phyloP scores from a whole-genome alignment of 176 grass and related monocot species.

The Lolium multiflorum region DNA sequence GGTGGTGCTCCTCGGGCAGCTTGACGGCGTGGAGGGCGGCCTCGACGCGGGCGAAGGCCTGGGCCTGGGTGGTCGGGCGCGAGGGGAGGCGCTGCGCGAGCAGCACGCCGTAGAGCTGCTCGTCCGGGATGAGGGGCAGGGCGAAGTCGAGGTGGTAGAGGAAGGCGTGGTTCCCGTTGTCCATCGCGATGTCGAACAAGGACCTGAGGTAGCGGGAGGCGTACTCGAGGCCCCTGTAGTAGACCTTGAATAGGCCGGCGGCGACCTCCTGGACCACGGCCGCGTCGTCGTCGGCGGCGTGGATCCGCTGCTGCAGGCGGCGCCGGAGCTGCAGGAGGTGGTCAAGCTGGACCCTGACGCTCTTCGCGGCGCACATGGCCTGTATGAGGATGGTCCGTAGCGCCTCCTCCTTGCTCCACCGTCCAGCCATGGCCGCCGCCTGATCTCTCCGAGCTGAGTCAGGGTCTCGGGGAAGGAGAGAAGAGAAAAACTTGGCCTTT shows the following conservation, averaged over 20 bases:
- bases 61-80: not conserved
- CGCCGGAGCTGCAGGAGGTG: not conserved
- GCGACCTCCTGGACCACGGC: not conserved
- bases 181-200: not conserved
- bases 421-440: too few species aligned
- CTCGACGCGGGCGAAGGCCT: not conserved
- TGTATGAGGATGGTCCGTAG: not conserved
- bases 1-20: not conserved
- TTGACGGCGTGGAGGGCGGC: not conserved
- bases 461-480: too few species aligned
- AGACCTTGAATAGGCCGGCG: not conserved
- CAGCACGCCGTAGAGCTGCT: not conserved
- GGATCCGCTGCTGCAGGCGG: not conserved
- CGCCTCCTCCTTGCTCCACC: not conserved
- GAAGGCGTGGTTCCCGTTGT: not conserved
- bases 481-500: too few species aligned
- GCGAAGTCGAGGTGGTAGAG: not conserved
- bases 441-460: too few species aligned
- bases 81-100: not conserved
- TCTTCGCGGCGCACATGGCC: constrained; percentile 1
- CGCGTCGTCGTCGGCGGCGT: not conserved
- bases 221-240: not conserved
- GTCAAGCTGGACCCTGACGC: not conserved
- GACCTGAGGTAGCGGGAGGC: not conserved
- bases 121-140: not conserved